These are phyloP conservation scores for Aegilops sharonensis DNA, from an alignment of 176 grass and related monocot species.

Conservation along the genomic window DNA sequence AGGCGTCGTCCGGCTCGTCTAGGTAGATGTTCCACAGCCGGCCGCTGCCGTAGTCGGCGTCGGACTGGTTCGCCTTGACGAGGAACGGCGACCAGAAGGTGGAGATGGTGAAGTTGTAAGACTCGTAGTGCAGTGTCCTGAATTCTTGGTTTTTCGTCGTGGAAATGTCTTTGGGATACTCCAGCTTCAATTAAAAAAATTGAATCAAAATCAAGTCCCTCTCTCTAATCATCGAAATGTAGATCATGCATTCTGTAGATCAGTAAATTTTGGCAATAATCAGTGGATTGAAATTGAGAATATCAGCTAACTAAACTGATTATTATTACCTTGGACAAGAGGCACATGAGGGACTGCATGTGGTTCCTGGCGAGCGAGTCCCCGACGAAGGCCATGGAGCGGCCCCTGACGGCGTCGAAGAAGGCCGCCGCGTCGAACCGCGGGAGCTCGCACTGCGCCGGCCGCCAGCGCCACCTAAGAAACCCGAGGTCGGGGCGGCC, in stretches of 20 bases:
- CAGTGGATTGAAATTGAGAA: background rate
- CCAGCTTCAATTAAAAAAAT: conserved; percentile 16
- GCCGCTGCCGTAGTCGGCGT: background rate
- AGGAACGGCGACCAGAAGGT: conserved; percentile 70
- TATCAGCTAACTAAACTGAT: too few species aligned
- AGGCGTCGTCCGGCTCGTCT: conserved; percentile 52
- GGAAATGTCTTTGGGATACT: conserved; percentile 28
- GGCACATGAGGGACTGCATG: conserved; percentile 78
- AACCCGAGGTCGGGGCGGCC: conserved; percentile 59
- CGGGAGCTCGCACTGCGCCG: conserved; percentile 48
- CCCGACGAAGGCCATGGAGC: conserved; percentile 64
- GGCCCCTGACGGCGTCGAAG: conserved; percentile 33
- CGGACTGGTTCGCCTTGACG: conserved; percentile 34
- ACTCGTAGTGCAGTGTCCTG: conserved; percentile 11
- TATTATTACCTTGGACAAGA: conserved; percentile 37
- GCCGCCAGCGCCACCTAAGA: conserved; percentile 58
- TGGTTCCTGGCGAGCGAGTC: conserved; percentile 87
- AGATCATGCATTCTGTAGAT: background rate
- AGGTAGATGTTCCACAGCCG: conserved; percentile 56
- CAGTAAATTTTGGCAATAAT: background rate
- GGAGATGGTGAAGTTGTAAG: conserved; percentile 51
- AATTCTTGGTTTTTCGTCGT: background rate
- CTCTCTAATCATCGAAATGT: background rate
- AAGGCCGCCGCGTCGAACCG: conserved; percentile 59
- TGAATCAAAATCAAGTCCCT: background rate